Conservation (phyloP, 345 rosid genomes). For the Aurinia saxatilis region DNA sequence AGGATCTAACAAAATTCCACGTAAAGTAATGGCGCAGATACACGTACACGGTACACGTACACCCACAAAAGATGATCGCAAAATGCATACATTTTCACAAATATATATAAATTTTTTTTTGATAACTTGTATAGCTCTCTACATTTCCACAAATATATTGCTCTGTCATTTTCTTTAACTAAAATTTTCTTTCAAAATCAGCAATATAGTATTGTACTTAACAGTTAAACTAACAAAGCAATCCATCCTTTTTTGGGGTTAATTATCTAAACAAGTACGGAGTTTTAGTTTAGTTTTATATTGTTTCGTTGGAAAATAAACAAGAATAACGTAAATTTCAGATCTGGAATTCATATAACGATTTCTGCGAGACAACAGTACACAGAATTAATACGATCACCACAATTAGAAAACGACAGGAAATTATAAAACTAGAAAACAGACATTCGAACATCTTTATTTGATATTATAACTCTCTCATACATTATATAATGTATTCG, state of each 20-base stretch:
- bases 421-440: conserved; percentile 1
- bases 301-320: not conserved
- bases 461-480: conserved; percentile 7
- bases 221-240: not conserved
- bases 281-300: not conserved
- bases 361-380: not conserved
- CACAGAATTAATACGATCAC: not conserved
- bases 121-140: too few relatives aligned
- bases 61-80: too few relatives aligned
- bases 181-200: too few relatives aligned
- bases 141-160: too few relatives aligned
- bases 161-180: too few relatives aligned
- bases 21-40: not conserved
- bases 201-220: too few relatives aligned
- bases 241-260: not conserved
- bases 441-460: conserved; percentile 8
- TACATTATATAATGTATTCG: not conserved
- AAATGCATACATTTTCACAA: too few relatives aligned
- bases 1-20: not conserved
- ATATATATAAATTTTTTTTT: too few relatives aligned
- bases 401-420: not conserved
- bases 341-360: conserved; percentile 4
- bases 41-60: conserved; percentile 15
- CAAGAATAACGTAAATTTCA: not conserved
- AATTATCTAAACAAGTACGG: not conserved